Conservation (phyloP, 768 basidiomycete genomes). For the Pleurotus djamor region DNA sequence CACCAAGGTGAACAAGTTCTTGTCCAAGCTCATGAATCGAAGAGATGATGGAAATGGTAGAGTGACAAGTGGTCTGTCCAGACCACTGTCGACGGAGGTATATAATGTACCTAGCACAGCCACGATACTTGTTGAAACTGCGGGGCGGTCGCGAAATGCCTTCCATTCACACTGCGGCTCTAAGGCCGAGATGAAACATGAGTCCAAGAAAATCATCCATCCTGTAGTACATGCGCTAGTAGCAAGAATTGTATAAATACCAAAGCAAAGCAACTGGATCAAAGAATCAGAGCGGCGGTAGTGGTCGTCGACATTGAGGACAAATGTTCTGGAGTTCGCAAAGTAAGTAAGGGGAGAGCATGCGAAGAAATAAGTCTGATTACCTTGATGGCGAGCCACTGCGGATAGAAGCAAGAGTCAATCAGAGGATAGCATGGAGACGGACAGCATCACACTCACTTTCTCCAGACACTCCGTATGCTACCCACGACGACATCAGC, state of each 20-base stretch:
- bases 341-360: constrained; percentile 4
- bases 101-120: neutral
- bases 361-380: neutral
- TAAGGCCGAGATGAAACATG: too few relatives aligned
- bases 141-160: neutral
- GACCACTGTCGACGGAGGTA: neutral
- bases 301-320: constrained; percentile 82
- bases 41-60: neutral
- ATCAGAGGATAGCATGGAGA: constrained; percentile 12
- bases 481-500: constrained; percentile 28
- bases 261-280: neutral
- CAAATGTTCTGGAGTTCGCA: constrained; percentile 68
- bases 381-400: constrained; percentile 81
- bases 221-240: neutral
- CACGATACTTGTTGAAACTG: neutral
- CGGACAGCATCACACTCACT: constrained; percentile 32
- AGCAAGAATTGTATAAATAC: neutral
- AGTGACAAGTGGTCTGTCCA: neutral
- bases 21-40: constrained; percentile 71
- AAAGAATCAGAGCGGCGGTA: constrained; percentile 67
- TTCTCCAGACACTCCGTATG: constrained; percentile 87
- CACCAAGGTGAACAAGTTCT: constrained; percentile 81
- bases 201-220: neutral
- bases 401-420: neutral
- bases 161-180: neutral